Base-by-base conservation (phyloP, 441 rosid species). In the Eutrema salsugineum region DNA sequence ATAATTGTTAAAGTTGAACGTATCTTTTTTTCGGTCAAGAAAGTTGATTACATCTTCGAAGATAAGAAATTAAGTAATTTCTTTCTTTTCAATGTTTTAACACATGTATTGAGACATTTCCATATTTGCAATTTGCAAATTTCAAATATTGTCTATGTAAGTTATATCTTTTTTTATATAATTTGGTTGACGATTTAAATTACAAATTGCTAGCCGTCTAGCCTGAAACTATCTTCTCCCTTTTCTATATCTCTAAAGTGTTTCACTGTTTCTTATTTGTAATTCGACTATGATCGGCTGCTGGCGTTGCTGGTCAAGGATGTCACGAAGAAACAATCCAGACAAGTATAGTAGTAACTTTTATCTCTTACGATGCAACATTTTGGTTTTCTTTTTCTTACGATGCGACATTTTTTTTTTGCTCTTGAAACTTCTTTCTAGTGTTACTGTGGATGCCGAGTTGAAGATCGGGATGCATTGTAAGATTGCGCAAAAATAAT, bases 401-500 rank as follows among this genome's bases (percentile, higher is more conserved):
- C 3, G 5, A n/a, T 64, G 14, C 7, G 10, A 22, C 19, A 19
- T 19, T 12, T 8, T 35, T 8, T 35, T 14, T 39, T 38, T 1
- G 2, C 16, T 32, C 19, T 16, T 27, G 9, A 11, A 1, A 4
- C 0, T 8, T 1, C 16, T 7, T 1, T 43, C n/a, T 70, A 83
- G 84, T 70, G 28, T 4, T 66, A 71, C 11, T 30, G n/a, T 2
- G 7, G 76, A 63, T 24, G 84, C 47, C 17, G 90, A 84, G 73
- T 82, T 70, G 49, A 76, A 71, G 16, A 78, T 85, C 19, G 64
- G 78, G 8, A 84, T 89, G 86, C 44, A 85, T 19, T 86, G 90
- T 47, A 74, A 19, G 90, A 84, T 17, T 87, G 88, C 44, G 93
- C 84, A 61, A 82, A 85, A 70, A 46, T 46, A 2, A 80, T 87